These are phyloP conservation scores for Komagataella mondaviorum DNA, from an alignment of 805 yeast genomes.

Conservation along the genomic window DNA sequence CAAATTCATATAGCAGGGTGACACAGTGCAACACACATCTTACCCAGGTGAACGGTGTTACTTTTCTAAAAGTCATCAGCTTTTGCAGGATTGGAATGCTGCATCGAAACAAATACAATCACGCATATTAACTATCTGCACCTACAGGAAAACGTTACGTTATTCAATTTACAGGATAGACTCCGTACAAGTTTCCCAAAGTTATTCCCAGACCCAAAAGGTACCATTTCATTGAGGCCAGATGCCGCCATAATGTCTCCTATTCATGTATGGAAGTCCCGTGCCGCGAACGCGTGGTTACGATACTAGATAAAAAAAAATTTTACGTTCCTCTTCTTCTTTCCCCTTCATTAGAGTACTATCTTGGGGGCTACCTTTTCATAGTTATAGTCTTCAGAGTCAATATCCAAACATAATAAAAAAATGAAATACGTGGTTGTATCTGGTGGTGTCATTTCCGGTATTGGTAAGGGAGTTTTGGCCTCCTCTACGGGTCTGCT, in stretches of 20 bases:
- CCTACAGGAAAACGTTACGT: no score
- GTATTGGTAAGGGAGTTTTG: slow-evolving; percentile 97
- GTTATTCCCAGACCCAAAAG: no score
- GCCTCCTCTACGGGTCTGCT: slow-evolving; percentile 96
- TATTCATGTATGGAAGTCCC: background rate
- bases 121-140: no score
- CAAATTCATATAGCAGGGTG: background rate
- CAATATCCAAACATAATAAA: slow-evolving; percentile 4
- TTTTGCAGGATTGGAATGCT: no score
- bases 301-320: slow-evolving; percentile 3
- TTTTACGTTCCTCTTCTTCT: slow-evolving; percentile 4
- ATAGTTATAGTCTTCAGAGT: background rate
- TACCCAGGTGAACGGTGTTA: no score
- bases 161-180: no score
- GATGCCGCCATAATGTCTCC: no score
- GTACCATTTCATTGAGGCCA: no score
- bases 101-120: no score
- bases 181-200: no score
- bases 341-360: slow-evolving; percentile 1
- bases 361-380: background rate
- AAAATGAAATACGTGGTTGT: slow-evolving; percentile 97
- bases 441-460: slow-evolving; percentile 98
- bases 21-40: background rate
- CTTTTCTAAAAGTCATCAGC: no score
- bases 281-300: background rate